Percentiles rank a stretch among this genome's conserved stretches.
These are phyloP conservation scores for Mariannaea sp. DNA, from an alignment of 2,329 filamentous ascomycete genomes.

Conservation along the genomic window DNA sequence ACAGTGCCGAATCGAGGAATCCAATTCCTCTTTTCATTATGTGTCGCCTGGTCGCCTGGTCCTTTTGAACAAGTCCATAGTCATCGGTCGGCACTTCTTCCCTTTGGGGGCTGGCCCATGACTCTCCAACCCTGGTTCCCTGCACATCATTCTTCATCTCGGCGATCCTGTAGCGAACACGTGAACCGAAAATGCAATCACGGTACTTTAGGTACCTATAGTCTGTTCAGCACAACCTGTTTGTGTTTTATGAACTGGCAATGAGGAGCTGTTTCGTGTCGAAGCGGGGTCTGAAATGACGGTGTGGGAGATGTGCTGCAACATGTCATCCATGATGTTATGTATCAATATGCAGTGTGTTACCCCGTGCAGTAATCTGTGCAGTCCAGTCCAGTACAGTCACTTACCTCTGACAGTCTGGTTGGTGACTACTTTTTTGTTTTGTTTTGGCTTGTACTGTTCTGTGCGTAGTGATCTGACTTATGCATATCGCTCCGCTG, in stretches of 20 bases:
- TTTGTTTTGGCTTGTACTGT: background rate
- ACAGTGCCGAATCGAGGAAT: conserved; percentile 17
- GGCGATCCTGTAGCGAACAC: background rate
- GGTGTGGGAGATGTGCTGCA: conserved; percentile 27
- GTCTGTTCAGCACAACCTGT: background rate
- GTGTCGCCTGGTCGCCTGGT: no score
- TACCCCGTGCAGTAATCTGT: no score
- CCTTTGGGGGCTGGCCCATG: conserved; percentile 1
- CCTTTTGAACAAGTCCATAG: conserved; percentile 27
- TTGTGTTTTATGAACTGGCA: background rate
- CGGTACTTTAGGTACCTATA: no score
- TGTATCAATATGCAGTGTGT: no score
- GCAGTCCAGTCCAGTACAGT: no score
- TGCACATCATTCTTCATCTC: conserved; percentile 26
- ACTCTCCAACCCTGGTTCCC: conserved; percentile 23
- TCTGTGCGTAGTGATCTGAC: no score
- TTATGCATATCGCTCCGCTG: background rate
- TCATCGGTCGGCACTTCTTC: conserved; percentile 32
- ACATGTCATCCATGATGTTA: conserved; percentile 17
- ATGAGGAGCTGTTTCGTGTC: background rate
- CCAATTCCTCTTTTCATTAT: no score
- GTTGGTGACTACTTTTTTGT: background rate
- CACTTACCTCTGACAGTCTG: background rate
- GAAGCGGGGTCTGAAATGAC: conserved; percentile 34
- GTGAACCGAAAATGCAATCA: background rate